Conservation (phyloP, 805 yeast species). For the Zygotorulaspora sp. region DNA sequence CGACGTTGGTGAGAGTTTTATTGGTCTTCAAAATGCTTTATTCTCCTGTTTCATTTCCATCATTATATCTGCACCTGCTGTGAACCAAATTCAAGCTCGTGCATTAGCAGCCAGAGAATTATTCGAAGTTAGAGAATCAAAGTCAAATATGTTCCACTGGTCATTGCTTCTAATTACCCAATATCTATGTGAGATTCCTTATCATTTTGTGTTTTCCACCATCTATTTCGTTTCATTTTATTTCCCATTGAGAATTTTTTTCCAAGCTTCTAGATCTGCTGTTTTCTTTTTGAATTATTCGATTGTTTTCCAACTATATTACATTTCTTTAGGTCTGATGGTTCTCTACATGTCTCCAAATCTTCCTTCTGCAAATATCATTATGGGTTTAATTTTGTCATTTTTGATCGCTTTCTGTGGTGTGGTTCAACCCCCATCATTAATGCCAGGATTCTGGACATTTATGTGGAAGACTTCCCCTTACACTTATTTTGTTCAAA, state of each 20-base stretch:
- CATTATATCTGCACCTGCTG: slow-evolving; percentile 49
- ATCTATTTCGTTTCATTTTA: slow-evolving; percentile 51
- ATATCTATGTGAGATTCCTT: slow-evolving; percentile 56
- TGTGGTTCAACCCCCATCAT: slow-evolving; percentile 51
- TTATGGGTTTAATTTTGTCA: slow-evolving; percentile 51
- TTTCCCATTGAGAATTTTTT: slow-evolving; percentile 43
- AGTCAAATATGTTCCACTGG: slow-evolving; percentile 75
- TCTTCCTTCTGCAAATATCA: slow-evolving; percentile 60
- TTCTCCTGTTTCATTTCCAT: slow-evolving; percentile 57
- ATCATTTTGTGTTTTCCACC: slow-evolving; percentile 46
- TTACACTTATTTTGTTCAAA: slow-evolving; percentile 62
- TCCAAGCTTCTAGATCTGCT: slow-evolving; percentile 43
- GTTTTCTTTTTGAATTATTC: slow-evolving; percentile 43
- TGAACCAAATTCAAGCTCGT: slow-evolving; percentile 59
- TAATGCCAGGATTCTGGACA: slow-evolving; percentile 80
- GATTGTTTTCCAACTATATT: slow-evolving; percentile 45
- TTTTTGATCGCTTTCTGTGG: slow-evolving; percentile 65
- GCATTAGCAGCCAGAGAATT: slow-evolving; percentile 56
- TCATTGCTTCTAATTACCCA: slow-evolving; percentile 51
- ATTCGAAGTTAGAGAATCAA: slow-evolving; percentile 65
- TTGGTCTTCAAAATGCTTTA: slow-evolving; percentile 57
- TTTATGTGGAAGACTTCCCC: slow-evolving; percentile 77
- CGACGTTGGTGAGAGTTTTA: slow-evolving; percentile 47
- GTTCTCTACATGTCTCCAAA: slow-evolving; percentile 56
- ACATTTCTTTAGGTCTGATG: slow-evolving; percentile 48